A percentile compares a stretch with the other conserved stretches of the same genome.
Evolutionary conservation across 2,329 filamentous ascomycete species (phyloP).

Genomic region (Ophiostoma tasmaniense): DNA sequence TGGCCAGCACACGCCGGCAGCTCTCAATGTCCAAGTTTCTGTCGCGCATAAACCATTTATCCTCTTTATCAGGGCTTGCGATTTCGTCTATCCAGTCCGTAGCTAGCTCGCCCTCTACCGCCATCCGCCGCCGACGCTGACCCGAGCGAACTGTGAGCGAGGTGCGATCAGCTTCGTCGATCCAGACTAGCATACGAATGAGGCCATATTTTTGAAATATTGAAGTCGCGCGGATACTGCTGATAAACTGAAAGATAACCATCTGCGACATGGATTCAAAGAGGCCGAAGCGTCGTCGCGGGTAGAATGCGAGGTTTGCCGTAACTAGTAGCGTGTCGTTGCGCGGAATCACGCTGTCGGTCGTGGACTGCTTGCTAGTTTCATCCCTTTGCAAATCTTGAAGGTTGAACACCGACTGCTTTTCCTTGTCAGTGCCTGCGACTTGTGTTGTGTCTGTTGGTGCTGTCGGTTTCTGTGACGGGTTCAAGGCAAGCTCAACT

Average conservation of each 20-base stretch:
- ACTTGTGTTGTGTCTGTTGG: background rate
- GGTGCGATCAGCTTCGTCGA: constrained; percentile 51
- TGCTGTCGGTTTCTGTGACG: constrained; percentile 18
- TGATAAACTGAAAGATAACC: constrained; percentile 54
- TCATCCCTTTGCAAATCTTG: constrained; percentile 17
- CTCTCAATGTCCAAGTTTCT: constrained; percentile 41
- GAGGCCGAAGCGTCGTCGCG: constrained; percentile 39
- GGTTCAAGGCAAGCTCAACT: constrained; percentile 24
- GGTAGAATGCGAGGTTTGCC: constrained; percentile 54
- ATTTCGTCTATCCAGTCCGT: constrained; percentile 53
- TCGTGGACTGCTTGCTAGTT: constrained; percentile 19
- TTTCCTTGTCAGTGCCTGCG: background rate
- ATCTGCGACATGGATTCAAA: constrained; percentile 51
- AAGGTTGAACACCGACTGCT: background rate
- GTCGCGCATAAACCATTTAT: constrained; percentile 34
- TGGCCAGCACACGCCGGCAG: constrained; percentile 30
- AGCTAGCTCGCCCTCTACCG: constrained; percentile 52
- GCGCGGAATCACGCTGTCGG: constrained; percentile 30
- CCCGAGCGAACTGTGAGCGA: constrained; percentile 53
- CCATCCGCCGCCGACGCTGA: constrained; percentile 44
- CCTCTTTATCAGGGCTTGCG: constrained; percentile 21
- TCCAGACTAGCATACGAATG: constrained; percentile 71
- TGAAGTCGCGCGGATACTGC: constrained; percentile 46
- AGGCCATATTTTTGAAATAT: constrained; percentile 69
- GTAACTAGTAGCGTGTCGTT: constrained; percentile 70